Evolutionary conservation across 2,329 filamentous ascomycete species (phyloP).

Genomic region (Dactylonectria macrodidyma): DNA sequence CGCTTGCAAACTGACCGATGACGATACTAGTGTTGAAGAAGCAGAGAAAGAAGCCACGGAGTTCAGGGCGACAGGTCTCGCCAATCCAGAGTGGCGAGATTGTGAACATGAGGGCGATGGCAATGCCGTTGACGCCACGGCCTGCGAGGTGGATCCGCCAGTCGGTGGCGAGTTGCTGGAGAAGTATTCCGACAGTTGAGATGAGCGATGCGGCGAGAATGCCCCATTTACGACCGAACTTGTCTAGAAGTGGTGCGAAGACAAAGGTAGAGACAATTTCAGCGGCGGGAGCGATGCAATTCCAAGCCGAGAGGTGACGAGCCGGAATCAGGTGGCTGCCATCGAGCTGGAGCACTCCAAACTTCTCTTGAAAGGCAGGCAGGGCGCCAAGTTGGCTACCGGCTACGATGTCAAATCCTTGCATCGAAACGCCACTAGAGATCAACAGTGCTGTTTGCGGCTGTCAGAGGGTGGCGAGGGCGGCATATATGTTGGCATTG

Average conservation of each 20-base stretch:
- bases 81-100: conserved; percentile 58
- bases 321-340: conserved; percentile 50
- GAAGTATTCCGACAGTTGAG: conserved; percentile 47
- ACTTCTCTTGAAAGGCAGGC: conserved; percentile 47
- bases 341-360: conserved; percentile 44
- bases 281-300: conserved; percentile 46
- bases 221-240: conserved; percentile 49
- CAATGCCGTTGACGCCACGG: conserved; percentile 46
- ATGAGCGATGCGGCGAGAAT: conserved; percentile 46
- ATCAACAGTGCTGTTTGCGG: conserved; percentile 45
- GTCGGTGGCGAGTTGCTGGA: conserved; percentile 48
- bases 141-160: conserved; percentile 50
- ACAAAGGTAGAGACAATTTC: conserved; percentile 48
- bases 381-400: conserved; percentile 51
- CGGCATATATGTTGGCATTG: neutral
- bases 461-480: neutral
- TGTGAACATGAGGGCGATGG: conserved; percentile 54
- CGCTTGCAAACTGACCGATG: conserved; percentile 51
- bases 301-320: conserved; percentile 49
- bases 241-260: conserved; percentile 50
- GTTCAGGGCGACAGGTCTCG: conserved; percentile 54
- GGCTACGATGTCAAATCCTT: conserved; percentile 50
- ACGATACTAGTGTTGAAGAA: conserved; percentile 56
- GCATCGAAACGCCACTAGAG: conserved; percentile 51
- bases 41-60: conserved; percentile 56